phyloP scores from a whole-genome alignment of 2,329 filamentous ascomycete species.

The Alternaria arborescens region DNA sequence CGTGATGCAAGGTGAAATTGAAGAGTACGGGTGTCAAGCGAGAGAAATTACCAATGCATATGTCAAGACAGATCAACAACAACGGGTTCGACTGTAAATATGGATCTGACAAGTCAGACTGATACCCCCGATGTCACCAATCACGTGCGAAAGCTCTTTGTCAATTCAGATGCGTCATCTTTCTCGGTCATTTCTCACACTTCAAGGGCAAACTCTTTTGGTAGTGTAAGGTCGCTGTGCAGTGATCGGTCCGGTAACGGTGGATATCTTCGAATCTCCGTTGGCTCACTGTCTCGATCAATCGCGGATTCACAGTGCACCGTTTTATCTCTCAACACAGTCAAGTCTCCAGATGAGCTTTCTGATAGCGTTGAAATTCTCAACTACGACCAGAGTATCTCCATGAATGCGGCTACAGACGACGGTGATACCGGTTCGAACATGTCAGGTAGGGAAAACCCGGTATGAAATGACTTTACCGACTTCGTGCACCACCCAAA shows the following conservation, averaged over 20 bases:
- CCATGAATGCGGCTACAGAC: background rate
- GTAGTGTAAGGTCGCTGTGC: constrained; percentile 12
- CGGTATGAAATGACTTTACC: constrained; percentile 28
- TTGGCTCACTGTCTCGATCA: background rate
- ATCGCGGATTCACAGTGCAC: background rate
- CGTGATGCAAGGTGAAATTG: background rate
- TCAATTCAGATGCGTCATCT: constrained; percentile 23
- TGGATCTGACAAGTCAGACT: background rate
- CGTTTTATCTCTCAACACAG: background rate
- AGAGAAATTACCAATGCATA: background rate
- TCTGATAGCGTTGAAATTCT: background rate
- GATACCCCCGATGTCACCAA: constrained; percentile 3
- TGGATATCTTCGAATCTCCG: constrained; percentile 5
- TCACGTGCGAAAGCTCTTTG: constrained; percentile 24
- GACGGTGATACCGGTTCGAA: background rate
- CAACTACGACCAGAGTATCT: background rate
- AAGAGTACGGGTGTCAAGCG: background rate
- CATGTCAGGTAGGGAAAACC: constrained; percentile 6
- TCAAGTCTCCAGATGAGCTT: background rate
- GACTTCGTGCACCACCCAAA: constrained; percentile 25
- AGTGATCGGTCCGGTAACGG: background rate
- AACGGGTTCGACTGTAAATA: background rate
- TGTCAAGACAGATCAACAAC: constrained; percentile 4
- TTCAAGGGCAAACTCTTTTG: constrained; percentile 25
- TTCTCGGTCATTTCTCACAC: constrained; percentile 26